Evolutionary conservation across 306 rosid genomes (phyloP).

Genomic region (Corylus americana): DNA sequence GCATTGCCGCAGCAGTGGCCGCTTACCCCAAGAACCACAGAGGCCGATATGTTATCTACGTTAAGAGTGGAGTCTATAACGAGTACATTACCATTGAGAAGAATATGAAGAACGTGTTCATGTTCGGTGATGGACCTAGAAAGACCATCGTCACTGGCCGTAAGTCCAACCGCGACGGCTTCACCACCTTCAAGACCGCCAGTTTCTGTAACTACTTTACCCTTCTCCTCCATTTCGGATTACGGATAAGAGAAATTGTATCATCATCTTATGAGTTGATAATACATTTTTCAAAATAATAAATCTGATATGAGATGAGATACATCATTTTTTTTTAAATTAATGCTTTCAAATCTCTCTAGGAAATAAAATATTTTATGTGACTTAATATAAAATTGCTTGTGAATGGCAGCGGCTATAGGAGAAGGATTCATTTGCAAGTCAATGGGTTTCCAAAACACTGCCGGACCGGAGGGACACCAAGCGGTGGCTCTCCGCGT

Average conservation of each 20-base stretch:
- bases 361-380: too few species aligned
- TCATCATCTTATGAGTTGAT: too few species aligned
- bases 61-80: constrained; percentile 63
- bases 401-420: constrained; percentile 34
- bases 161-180: constrained; percentile 30
- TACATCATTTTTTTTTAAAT: too few species aligned
- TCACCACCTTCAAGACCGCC: constrained; percentile 51
- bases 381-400: too few species aligned
- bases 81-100: constrained; percentile 49
- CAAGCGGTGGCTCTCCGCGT: constrained; percentile 84
- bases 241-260: too few species aligned
- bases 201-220: constrained; percentile 37
- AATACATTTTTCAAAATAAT: too few species aligned
- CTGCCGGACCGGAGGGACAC: constrained; percentile 61
- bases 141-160: constrained; percentile 57
- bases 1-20: constrained; percentile 44
- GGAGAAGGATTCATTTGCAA: constrained; percentile 52
- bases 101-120: constrained; percentile 25
- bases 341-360: too few species aligned
- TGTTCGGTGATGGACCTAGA: constrained; percentile 74
- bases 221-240: too few species aligned
- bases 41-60: constrained; percentile 56
- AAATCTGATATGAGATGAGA: too few species aligned
- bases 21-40: constrained; percentile 40
- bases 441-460: constrained; percentile 62